Percentiles rank a stretch among this genome's conserved stretches.
Conservation (phyloP, 371 early-diverging fungal genomes). For the Mortierella sp. region DNA sequence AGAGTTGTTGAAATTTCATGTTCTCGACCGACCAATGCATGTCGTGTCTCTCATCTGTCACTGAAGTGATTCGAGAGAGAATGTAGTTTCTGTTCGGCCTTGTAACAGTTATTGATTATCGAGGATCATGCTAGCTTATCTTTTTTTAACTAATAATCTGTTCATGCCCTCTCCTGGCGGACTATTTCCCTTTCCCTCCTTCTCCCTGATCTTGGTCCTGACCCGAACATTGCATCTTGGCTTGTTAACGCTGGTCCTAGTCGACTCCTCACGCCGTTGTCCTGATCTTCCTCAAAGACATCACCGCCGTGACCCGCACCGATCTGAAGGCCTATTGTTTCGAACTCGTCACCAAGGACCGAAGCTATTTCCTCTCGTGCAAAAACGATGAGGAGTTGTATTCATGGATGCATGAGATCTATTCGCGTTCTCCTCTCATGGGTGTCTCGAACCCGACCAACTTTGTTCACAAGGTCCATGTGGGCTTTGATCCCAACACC, state of each 20-base stretch:
- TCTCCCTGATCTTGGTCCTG: constrained; percentile 17
- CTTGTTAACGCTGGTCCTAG: constrained; percentile 47
- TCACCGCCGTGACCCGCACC: constrained; percentile 83
- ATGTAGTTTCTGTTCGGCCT: too few species aligned
- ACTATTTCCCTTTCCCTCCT: constrained; percentile 3
- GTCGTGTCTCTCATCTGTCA: too few species aligned
- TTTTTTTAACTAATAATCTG: neutral
- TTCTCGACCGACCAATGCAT: too few species aligned
- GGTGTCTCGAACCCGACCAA: constrained; percentile 95
- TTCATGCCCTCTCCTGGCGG: constrained; percentile 3
- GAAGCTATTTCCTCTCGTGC: constrained; percentile 87
- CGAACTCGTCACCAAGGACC: constrained; percentile 89
- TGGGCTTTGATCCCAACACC: constrained; percentile 94
- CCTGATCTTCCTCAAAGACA: constrained; percentile 90
- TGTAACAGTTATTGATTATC: too few species aligned
- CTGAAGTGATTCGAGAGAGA: too few species aligned
- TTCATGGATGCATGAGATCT: constrained; percentile 96
- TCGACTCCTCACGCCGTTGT: constrained; percentile 78
- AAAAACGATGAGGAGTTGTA: constrained; percentile 96
- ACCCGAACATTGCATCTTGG: neutral
- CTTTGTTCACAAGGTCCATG: constrained; percentile 96
- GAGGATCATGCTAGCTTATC: neutral
- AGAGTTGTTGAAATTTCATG: too few species aligned
- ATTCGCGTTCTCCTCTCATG: constrained; percentile 86
- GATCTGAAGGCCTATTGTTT: constrained; percentile 92